These are phyloP conservation scores for Saturnispora sekii DNA, from an alignment of 805 yeast species.

Conservation along the genomic window DNA sequence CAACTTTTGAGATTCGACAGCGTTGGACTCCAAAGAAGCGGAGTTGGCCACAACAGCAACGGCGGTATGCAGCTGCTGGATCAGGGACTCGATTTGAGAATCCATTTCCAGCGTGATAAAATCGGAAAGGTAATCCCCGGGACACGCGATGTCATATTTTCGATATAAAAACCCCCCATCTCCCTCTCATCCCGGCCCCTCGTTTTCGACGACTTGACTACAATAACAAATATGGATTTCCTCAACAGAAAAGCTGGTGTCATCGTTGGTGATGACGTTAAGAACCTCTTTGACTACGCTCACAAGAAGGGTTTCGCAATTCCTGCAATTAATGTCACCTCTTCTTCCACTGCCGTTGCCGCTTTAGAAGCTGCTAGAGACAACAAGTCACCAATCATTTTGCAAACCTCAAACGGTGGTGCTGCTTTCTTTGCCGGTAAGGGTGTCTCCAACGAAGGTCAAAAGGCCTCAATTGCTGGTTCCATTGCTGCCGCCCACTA, in stretches of 20 bases:
- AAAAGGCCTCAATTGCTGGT: conserved; percentile 90
- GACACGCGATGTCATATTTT: conserved; percentile 1
- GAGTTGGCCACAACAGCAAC: not conserved
- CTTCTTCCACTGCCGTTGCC: conserved; percentile 94
- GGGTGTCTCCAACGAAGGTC: conserved; percentile 92
- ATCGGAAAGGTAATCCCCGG: conserved; percentile 4
- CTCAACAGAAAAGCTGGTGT: conserved; percentile 91
- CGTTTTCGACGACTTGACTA: not conserved
- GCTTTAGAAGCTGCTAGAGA: conserved; percentile 98
- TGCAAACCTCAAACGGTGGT: conserved; percentile 98
- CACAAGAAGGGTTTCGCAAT: conserved; percentile 91
- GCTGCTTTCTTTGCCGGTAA: conserved; percentile 99
- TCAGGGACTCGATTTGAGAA: not conserved
- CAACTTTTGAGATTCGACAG: conserved; percentile 2
- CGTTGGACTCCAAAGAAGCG: not conserved
- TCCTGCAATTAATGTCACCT: conserved; percentile 97
- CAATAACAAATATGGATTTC: conserved; percentile 40
- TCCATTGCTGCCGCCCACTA: conserved; percentile 96
- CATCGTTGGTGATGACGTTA: conserved; percentile 97
- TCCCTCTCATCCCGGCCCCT: not conserved
- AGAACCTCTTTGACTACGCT: conserved; percentile 78
- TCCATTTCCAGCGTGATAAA: conserved; percentile 4
- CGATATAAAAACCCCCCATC: conserved; percentile 1
- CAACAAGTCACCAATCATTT: conserved; percentile 85
- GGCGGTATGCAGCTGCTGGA: conserved; percentile 1